Conservation (phyloP, 805 yeast species). For the Candida broadrunensis region DNA sequence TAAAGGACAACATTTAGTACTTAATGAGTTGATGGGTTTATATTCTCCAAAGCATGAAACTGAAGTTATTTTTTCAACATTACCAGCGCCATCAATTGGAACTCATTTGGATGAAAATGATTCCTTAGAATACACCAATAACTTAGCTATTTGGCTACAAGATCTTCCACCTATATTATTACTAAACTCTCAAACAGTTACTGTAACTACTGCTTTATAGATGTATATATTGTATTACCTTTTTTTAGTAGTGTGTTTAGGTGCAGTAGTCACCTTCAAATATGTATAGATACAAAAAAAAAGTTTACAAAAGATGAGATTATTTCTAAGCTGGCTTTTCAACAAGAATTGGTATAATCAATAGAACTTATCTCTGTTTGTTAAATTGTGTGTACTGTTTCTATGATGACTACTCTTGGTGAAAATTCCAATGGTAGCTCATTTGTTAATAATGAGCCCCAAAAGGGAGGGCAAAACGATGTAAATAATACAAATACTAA, state of each 20-base stretch:
- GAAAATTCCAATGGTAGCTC: not conserved
- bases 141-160: slow-evolving; percentile 75
- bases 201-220: slow-evolving; percentile 89
- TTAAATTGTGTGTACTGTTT: not conserved
- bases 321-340: too few species aligned
- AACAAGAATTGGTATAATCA: too few species aligned
- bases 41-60: slow-evolving; percentile 53
- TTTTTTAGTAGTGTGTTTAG: too few species aligned
- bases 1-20: slow-evolving; percentile 80
- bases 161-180: slow-evolving; percentile 80
- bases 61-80: slow-evolving; percentile 79
- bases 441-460: not conserved
- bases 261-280: too few species aligned
- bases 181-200: slow-evolving; percentile 89
- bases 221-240: slow-evolving; percentile 2
- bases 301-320: too few species aligned
- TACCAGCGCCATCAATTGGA: slow-evolving; percentile 86
- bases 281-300: too few species aligned
- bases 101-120: slow-evolving; percentile 70
- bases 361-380: too few species aligned
- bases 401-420: not conserved
- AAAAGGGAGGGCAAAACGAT: slow-evolving; percentile 1
- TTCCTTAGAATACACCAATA: slow-evolving; percentile 71
- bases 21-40: slow-evolving; percentile 78
- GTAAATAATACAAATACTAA: slow-evolving; percentile 11